These are phyloP conservation scores for Cardiospermum halicacabum DNA, from an alignment of 345 rosid genomes.

Conservation along the genomic window DNA sequence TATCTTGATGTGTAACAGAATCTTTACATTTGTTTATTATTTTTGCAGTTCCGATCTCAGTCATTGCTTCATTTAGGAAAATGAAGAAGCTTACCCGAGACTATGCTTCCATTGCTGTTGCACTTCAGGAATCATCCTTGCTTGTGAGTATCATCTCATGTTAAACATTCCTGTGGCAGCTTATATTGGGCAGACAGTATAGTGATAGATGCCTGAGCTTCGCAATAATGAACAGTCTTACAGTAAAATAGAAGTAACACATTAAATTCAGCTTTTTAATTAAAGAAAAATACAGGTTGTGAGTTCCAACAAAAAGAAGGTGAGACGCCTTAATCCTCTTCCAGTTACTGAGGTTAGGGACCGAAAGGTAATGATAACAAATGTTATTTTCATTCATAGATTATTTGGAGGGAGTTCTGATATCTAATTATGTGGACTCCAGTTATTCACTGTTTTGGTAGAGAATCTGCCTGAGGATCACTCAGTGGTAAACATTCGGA, in stretches of 20 bases:
- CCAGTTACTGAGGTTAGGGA: conserved; percentile 59
- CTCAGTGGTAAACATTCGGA: conserved; percentile 58
- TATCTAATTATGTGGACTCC: conserved; percentile 38
- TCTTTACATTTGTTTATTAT: not conserved
- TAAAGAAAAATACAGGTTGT: conserved; percentile 46
- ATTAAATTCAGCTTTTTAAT: conserved; percentile 14
- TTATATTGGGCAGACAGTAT: not conserved
- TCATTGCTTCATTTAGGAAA: conserved; percentile 67
- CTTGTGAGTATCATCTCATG: conserved; percentile 46
- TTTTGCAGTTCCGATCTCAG: conserved; percentile 69
- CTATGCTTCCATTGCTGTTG: conserved; percentile 40
- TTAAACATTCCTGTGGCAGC: not conserved
- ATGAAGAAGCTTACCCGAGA: conserved; percentile 74
- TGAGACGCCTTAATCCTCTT: conserved; percentile 64
- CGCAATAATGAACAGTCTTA: not conserved
- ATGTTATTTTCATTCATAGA: conserved; percentile 3
- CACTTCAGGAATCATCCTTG: conserved; percentile 70
- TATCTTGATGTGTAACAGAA: not conserved
- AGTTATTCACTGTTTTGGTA: conserved; percentile 82
- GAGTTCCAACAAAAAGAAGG: conserved; percentile 73
- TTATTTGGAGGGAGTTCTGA: conserved; percentile 5
- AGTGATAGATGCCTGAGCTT: not conserved
- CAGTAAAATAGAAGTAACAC: not conserved
- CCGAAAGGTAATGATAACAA: conserved; percentile 54
- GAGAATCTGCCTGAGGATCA: conserved; percentile 93